A percentile compares a stretch with the other conserved stretches of the same genome.
phyloP scores from a whole-genome alignment of 225 moss, liverwort and hornwort genomes.

The Straminergon stramineum region DNA sequence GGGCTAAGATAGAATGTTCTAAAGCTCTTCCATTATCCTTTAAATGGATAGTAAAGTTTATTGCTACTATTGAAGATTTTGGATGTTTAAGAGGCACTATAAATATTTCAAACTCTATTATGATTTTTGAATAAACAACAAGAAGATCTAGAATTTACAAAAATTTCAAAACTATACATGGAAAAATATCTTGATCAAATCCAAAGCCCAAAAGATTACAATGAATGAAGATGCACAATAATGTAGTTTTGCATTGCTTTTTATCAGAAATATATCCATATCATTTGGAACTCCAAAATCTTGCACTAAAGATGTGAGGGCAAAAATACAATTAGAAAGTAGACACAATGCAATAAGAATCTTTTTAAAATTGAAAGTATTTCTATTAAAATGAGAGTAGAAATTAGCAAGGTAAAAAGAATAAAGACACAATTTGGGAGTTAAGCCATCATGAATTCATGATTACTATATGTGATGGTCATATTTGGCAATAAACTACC shows the following conservation, averaged over 20 bases:
- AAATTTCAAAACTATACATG: background rate
- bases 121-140: background rate
- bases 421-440: background rate
- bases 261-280: accelerated
- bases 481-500: accelerated
- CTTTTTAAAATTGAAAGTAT: background rate
- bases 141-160: background rate
- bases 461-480: background rate
- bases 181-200: background rate
- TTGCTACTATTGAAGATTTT: background rate
- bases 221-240: background rate
- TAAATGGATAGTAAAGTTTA: background rate
- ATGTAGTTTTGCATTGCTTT: background rate
- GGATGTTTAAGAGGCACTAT: background rate
- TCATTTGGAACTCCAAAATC: background rate
- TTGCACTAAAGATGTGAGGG: background rate
- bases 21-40: background rate
- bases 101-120: background rate
- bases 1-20: background rate
- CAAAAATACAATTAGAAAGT: background rate
- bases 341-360: background rate
- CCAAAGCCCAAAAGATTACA: background rate
- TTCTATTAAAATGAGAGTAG: background rate
- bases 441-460: background rate
- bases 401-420: background rate